Evolutionary conservation across 225 moss, liverwort and hornwort genomes (phyloP).

Genomic region (Pseudisothecium myosuroides): DNA sequence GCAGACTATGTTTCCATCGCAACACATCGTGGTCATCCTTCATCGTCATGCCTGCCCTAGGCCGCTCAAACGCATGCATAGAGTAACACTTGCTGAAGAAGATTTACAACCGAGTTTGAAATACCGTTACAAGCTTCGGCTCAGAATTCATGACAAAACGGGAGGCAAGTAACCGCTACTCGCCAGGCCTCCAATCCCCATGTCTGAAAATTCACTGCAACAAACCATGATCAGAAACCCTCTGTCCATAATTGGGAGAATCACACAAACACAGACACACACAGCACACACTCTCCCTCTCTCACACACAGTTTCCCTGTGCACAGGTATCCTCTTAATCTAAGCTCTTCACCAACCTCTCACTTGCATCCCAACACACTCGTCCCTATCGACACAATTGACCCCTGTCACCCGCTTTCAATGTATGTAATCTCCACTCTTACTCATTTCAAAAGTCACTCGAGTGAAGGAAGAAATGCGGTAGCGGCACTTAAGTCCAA

Average conservation of each 20-base stretch:
- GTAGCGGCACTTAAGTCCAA: slow-evolving; percentile 3
- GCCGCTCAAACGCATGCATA: slow-evolving; percentile 43
- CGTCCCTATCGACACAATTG: not conserved
- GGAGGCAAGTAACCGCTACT: not conserved
- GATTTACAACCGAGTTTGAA: not conserved
- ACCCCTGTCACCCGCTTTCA: not conserved
- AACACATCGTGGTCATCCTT: slow-evolving; percentile 67
- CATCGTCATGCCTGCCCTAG: slow-evolving; percentile 48
- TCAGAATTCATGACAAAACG: not conserved
- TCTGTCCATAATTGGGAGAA: not conserved
- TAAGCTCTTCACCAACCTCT: not conserved
- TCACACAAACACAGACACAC: not conserved
- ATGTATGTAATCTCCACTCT: not conserved
- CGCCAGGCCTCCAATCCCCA: not conserved
- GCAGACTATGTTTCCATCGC: slow-evolving; percentile 81
- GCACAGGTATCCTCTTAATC: not conserved
- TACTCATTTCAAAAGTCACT: slow-evolving; percentile 6
- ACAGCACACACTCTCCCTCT: too few species aligned
- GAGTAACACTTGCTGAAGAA: not conserved
- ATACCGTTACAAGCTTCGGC: not conserved
- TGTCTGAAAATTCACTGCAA: slow-evolving; percentile 15
- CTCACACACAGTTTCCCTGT: not conserved
- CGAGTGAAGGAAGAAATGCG: slow-evolving; percentile 5
- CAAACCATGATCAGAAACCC: not conserved
- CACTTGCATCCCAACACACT: not conserved